Evolutionary conservation across 2,329 filamentous ascomycete genomes (phyloP), one percentile per base, ranked within the genome.

Genomic region (Cytospora mali): DNA sequence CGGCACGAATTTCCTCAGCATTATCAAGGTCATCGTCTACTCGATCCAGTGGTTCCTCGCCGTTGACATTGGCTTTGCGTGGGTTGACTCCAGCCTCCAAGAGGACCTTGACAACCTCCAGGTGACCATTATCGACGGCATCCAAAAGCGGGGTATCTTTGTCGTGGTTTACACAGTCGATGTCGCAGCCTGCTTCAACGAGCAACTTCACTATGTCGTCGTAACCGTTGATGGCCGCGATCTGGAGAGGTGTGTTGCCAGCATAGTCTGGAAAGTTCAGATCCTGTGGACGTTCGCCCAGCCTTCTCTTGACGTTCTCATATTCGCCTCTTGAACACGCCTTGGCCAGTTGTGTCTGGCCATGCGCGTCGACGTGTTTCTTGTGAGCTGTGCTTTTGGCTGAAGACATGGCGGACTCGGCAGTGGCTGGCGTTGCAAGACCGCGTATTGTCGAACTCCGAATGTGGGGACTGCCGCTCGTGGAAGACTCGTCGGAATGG

Each of bases 101-200:
- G 35, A 99, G 79, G 11, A 97, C 80, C 70, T 88, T 91, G 49
- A 99, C 91, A 4, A 98, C 94, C 21, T 90, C 91, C 9, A 97
- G 74, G 72, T 99, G 93, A 1, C 92, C 92, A 71, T 99, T 99
- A 69, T 98, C 95, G 29, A 98, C 93, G 6, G 95, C 95, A 78
- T 99, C 95, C 59, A 99, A 89, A 39, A 99, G 83, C 29, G 95
- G 95, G 0, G 95, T 98, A 71, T 99, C 95, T 71, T 92, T 92
- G 69, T 93, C 89, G 70, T 92, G 88, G 70, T 90, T 88, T 62
- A 88, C 80, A 70, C 84, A 94, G 71, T 97, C 91, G 52, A 95
- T 83, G 61, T 91, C 89, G 75, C 93, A 97, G 35, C 92, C 91
- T 66, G 92, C 88, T 10, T 91, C 86, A 66, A 99, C 87, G 46